Evolutionary conservation across 176 grass and related monocot species (phyloP), one percentile per base, ranked within the genome.

Genomic region (Typha latifolia): DNA sequence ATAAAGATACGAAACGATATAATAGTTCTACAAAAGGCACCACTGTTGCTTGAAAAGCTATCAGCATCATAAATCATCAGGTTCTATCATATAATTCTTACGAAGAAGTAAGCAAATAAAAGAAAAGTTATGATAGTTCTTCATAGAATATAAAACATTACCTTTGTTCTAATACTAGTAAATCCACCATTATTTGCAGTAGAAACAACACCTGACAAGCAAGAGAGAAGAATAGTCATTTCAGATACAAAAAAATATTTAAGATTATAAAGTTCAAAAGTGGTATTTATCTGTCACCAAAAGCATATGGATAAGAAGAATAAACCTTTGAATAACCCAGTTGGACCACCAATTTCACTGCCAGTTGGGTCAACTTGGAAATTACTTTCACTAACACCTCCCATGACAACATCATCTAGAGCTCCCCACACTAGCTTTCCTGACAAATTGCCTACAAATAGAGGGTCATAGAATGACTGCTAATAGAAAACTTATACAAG

Each of bases 141-240:
- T 49, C 8, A 49, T 74, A 16, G 32, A 31, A 48, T 63, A 61
- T n/a, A 26, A 26, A 63, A 14, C 49, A 37, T 70, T 89, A 97
- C 94, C 85, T 97, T 97, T 70, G 94, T 92, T 67, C 94, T 97
- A 74, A 97, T 92, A 78, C 94, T 97, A 61, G 94, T 84, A 77
- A 97, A 97, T 26, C 94, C 94, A 55, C 94, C 94, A 16, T 97
- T 97, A 53, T 97, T 97, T 75, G 94, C 85, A 85, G 85, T 92
- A 74, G 88, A 97, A 72, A 97, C 85, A 62, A 68, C 78, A 55
- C 94, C 88, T 97, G 70, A 14, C 65, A 47, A 24, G 69, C 67
- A 37, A 57, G 24, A 37, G 23, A 63, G 24, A 56, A 21, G 8
- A 63, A 23, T 66, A 4, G 19, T 23, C 27, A 64, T 21, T 49